Percentiles rank a stretch among this genome's conserved stretches.
Evolutionary conservation across 2,329 filamentous ascomycete species (phyloP).

Genomic region (Neonectria magnoliae): DNA sequence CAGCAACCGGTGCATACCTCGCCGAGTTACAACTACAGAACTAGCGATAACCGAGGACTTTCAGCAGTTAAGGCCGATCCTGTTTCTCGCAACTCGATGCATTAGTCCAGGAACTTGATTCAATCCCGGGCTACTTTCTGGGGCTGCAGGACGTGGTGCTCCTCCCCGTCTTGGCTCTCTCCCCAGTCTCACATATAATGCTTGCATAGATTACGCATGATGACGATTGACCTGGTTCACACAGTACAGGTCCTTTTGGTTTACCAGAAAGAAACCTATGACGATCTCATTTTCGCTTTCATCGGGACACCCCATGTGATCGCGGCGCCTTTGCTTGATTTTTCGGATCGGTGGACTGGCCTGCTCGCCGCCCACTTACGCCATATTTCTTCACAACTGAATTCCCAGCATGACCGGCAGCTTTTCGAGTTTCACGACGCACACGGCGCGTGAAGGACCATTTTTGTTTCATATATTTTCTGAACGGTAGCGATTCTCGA

Average conservation of each 20-base stretch:
- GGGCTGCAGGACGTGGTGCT: constrained; percentile 3
- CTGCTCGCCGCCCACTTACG: constrained; percentile 19
- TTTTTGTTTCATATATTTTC: neutral
- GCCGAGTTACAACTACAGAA: constrained; percentile 49
- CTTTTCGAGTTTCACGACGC: constrained; percentile 4
- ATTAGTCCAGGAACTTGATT: constrained; percentile 24
- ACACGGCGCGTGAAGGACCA: constrained; percentile 1
- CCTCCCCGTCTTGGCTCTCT: constrained; percentile 13
- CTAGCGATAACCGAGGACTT: constrained; percentile 47
- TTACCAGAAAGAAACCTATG: constrained; percentile 16
- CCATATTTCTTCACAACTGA: constrained; percentile 34
- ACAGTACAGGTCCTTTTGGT: constrained; percentile 44
- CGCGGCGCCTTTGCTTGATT: constrained; percentile 25
- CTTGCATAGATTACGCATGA: constrained; percentile 37
- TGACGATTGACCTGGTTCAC: constrained; percentile 39
- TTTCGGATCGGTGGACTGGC: constrained; percentile 25
- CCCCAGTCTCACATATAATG: constrained; percentile 26
- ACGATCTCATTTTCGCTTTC: constrained; percentile 23
- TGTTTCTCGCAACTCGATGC: constrained; percentile 43
- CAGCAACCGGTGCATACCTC: constrained; percentile 43
- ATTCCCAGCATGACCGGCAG: constrained; percentile 26
- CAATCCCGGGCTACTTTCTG: constrained; percentile 2
- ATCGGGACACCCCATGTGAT: constrained; percentile 18
- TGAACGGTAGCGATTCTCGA: neutral
- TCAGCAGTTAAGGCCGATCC: constrained; percentile 45